A percentile compares a stretch with the other conserved stretches of the same genome.
Conservation (phyloP, 2,329 filamentous ascomycete genomes). For the Sporothrix pallida region DNA sequence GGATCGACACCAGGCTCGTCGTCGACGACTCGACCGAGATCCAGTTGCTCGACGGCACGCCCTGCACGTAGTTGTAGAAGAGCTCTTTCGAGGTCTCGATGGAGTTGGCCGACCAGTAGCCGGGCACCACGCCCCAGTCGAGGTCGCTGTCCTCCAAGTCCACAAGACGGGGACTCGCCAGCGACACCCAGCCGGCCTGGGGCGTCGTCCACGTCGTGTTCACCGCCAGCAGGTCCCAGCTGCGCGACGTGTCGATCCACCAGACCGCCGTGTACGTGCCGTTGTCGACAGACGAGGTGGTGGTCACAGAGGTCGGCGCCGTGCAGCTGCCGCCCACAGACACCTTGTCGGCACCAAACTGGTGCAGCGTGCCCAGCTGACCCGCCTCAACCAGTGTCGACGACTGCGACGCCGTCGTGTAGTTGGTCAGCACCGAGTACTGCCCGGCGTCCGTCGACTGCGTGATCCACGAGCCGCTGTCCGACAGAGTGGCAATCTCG, state of each 20-base stretch:
- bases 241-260: slow-evolving; percentile 31
- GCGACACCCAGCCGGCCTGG: slow-evolving; percentile 30
- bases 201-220: slow-evolving; percentile 32
- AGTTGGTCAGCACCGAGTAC: slow-evolving; percentile 28
- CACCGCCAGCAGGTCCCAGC: slow-evolving; percentile 31
- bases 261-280: slow-evolving; percentile 31
- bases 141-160: slow-evolving; percentile 26
- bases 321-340: not conserved
- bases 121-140: slow-evolving; percentile 34
- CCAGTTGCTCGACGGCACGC: slow-evolving; percentile 24
- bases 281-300: slow-evolving; percentile 14
- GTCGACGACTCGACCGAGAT: slow-evolving; percentile 30
- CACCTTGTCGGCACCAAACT: slow-evolving; percentile 27
- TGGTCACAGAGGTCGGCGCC: not conserved
- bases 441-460: not conserved
- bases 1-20: slow-evolving; percentile 31
- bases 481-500: not conserved
- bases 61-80: slow-evolving; percentile 33
- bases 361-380: not conserved
- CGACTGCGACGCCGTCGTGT: slow-evolving; percentile 17
- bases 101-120: slow-evolving; percentile 33
- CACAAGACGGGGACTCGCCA: slow-evolving; percentile 31
- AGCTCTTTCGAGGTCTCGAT: slow-evolving; percentile 24
- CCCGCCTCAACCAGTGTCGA: slow-evolving; percentile 11
- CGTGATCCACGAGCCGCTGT: slow-evolving; percentile 7